Evolutionary conservation across 495 filamentous ascomycete species (phyloP).

Genomic region (Aspergillus funiculosus): DNA sequence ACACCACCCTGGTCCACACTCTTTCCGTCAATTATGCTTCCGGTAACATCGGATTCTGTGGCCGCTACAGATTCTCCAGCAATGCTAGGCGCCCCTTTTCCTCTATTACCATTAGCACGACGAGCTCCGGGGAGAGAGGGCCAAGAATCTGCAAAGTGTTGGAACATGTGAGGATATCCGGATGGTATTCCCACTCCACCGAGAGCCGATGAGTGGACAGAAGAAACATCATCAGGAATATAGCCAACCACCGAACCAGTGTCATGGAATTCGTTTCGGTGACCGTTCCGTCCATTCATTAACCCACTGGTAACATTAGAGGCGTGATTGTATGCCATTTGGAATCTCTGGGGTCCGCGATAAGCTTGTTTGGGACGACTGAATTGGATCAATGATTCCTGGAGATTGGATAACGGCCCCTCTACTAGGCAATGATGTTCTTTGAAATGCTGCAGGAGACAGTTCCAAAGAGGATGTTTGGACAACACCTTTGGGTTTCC

Average conservation of each 20-base stretch:
- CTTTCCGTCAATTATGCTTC: slow-evolving; percentile 63
- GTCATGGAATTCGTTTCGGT: slow-evolving; percentile 70
- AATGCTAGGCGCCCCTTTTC: slow-evolving; percentile 65
- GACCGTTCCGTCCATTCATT: slow-evolving; percentile 46
- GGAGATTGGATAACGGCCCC: slow-evolving; percentile 91
- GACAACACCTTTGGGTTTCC: slow-evolving; percentile 97
- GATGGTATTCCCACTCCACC: slow-evolving; percentile 74
- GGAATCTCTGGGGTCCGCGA: slow-evolving; percentile 83
- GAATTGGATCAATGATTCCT: slow-evolving; percentile 92
- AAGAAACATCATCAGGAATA: slow-evolving; percentile 95
- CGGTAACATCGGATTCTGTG: slow-evolving; percentile 77
- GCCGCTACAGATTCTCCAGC: slow-evolving; percentile 87
- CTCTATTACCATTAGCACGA: slow-evolving; percentile 55
- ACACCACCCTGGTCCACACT: slow-evolving; percentile 78
- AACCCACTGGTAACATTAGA: slow-evolving; percentile 48
- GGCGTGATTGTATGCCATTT: slow-evolving; percentile 71
- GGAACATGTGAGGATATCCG: slow-evolving; percentile 92
- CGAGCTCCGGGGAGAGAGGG: slow-evolving; percentile 64
- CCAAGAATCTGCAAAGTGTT: slow-evolving; percentile 86
- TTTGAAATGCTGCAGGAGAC: slow-evolving; percentile 94
- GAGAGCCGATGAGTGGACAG: slow-evolving; percentile 86
- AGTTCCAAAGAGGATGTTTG: slow-evolving; percentile 98
- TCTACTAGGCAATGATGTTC: slow-evolving; percentile 94
- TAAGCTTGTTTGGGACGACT: slow-evolving; percentile 88
- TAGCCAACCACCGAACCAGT: slow-evolving; percentile 84